A percentile compares a stretch with the other conserved stretches of the same genome.
Evolutionary conservation across 1,284 basidiomycete species (phyloP).

Genomic region (Ustilago tritici): DNA sequence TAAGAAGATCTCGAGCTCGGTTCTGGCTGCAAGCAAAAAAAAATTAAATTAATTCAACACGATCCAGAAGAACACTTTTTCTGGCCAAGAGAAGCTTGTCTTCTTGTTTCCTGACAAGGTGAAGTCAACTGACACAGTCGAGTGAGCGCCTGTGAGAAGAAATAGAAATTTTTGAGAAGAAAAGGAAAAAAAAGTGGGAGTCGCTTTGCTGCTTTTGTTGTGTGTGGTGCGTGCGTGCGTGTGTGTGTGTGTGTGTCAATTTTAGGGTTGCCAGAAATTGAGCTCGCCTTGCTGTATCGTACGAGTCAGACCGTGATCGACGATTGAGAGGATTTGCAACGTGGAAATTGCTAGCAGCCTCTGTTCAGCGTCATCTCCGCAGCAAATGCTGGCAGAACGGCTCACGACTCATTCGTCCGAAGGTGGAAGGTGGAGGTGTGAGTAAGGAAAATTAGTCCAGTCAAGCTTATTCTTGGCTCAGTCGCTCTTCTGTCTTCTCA

Average conservation of each 20-base stretch:
- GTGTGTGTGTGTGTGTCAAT: constrained; percentile 7
- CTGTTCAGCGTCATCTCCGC: constrained; percentile 16
- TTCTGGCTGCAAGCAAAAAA: constrained; percentile 1
- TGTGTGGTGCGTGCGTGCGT: constrained; percentile 5
- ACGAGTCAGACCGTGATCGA: constrained; percentile 22
- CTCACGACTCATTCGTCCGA: constrained; percentile 17
- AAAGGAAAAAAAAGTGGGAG: background rate
- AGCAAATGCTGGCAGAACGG: background rate
- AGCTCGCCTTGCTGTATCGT: background rate
- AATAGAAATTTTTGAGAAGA: constrained; percentile 6
- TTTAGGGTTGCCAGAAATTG: background rate
- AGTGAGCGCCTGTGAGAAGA: background rate
- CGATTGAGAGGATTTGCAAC: background rate
- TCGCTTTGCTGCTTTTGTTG: background rate
- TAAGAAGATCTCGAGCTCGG: constrained; percentile 9
- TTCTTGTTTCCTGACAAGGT: background rate
- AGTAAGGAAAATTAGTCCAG: background rate
- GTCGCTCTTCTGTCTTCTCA: background rate
- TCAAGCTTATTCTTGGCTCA: constrained; percentile 3
- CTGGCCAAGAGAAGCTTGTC: constrained; percentile 6
- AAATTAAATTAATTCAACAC: background rate
- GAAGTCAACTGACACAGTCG: background rate
- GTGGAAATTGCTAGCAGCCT: constrained; percentile 32
- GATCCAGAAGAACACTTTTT: constrained; percentile 31
- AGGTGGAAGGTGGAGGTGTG: constrained; percentile 37